Conservation (phyloP, 2,329 filamentous ascomycete genomes). For the Cladorrhinum sp. region DNA sequence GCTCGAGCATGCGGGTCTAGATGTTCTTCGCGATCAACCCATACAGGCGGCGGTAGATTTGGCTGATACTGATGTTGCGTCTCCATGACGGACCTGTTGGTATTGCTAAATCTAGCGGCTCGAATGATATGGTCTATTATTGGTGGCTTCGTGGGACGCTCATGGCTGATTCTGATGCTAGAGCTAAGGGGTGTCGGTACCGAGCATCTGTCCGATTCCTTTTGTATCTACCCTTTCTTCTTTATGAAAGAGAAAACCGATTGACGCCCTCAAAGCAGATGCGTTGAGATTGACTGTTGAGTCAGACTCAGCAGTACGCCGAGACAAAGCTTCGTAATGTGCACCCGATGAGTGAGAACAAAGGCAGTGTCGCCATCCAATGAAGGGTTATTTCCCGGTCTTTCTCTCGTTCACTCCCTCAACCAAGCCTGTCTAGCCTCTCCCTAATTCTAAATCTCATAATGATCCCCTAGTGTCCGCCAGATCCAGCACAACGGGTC, state of each 20-base stretch:
- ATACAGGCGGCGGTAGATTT: slow-evolving; percentile 37
- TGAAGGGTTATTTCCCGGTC: no score
- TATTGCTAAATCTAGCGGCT: no score
- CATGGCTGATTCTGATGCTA: not conserved
- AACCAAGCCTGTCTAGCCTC: not conserved
- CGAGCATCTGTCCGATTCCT: not conserved
- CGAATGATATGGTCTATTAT: not conserved
- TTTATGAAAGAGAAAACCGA: slow-evolving; percentile 18
- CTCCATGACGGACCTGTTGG: slow-evolving; percentile 27
- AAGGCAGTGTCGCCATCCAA: not conserved
- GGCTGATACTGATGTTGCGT: slow-evolving; percentile 32
- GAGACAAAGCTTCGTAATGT: slow-evolving; percentile 25
- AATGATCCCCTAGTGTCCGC: not conserved
- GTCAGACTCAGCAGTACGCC: slow-evolving; percentile 21
- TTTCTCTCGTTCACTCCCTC: not conserved
- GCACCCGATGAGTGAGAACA: slow-evolving; percentile 9
- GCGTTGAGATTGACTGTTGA: slow-evolving; percentile 14
- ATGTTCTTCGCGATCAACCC: slow-evolving; percentile 32
- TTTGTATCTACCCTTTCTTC: slow-evolving; percentile 18
- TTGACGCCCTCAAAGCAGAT: slow-evolving; percentile 19
- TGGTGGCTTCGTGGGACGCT: not conserved
- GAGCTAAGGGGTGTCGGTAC: not conserved
- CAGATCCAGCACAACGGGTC: slow-evolving; percentile 1
- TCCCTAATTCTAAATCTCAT: not conserved
- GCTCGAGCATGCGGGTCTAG: slow-evolving; percentile 22